Conservation (phyloP, 2,329 filamentous ascomycete genomes). For the Rhinocladiella similis region DNA sequence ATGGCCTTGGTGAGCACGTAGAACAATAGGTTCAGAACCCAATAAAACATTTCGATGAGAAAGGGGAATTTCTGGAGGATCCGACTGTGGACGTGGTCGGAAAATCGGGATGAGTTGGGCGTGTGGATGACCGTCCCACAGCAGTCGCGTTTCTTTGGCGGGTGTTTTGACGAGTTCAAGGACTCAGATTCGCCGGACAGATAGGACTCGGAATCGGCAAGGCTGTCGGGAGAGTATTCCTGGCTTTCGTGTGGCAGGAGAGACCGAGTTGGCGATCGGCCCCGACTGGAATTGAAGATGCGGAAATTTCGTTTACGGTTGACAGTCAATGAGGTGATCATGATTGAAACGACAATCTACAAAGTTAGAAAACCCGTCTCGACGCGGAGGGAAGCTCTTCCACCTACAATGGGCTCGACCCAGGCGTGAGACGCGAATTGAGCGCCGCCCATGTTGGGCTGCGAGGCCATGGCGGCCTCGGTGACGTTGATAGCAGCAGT, state of each 20-base stretch:
- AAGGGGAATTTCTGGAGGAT: conserved; percentile 69
- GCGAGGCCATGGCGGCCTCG: conserved; percentile 14
- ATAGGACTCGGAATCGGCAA: conserved; percentile 32
- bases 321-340: conserved; percentile 50
- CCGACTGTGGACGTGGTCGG: conserved; percentile 60
- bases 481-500: conserved; percentile 17
- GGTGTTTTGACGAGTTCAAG: conserved; percentile 38
- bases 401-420: conserved; percentile 38
- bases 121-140: conserved; percentile 54
- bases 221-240: conserved; percentile 24
- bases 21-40: conserved; percentile 65
- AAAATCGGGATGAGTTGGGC: conserved; percentile 63
- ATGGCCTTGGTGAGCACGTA: conserved; percentile 60
- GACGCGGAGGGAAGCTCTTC: neutral
- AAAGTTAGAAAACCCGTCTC: neutral
- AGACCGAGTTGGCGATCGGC: conserved; percentile 25
- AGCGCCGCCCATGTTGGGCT: conserved; percentile 37
- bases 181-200: conserved; percentile 40
- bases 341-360: conserved; percentile 54
- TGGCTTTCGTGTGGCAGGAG: conserved; percentile 19
- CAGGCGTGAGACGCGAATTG: conserved; percentile 38
- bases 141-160: conserved; percentile 52
- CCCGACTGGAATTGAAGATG: conserved; percentile 37
- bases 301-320: conserved; percentile 48
- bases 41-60: conserved; percentile 73